These are phyloP conservation scores for Smithsoniella earleae DNA, from an alignment of 163 green algal genomes.

Conservation along the genomic window DNA sequence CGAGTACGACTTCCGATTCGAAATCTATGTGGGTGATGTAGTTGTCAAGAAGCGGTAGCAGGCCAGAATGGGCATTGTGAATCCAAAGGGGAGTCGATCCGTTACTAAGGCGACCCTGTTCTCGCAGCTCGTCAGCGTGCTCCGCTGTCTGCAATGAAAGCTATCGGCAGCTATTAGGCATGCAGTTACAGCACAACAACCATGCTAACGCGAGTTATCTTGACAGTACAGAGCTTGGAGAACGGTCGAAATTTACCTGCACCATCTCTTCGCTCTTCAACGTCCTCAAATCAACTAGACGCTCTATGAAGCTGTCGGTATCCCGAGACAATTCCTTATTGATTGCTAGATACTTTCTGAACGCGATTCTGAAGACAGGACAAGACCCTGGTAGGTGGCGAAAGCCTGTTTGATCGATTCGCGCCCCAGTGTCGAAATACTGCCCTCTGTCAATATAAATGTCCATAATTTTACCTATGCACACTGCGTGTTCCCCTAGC, in stretches of 20 bases:
- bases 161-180: no score
- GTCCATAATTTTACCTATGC: constrained; percentile 1
- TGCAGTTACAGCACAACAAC: no score
- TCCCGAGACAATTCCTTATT: background rate
- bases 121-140: constrained; percentile 1
- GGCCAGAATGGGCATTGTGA: background rate
- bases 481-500: background rate
- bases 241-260: no score
- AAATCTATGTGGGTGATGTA: constrained; percentile 10
- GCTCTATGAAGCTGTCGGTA: background rate
- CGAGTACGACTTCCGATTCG: background rate
- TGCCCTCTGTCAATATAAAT: background rate
- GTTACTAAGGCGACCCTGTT: constrained; percentile 6
- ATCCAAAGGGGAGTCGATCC: constrained; percentile 22
- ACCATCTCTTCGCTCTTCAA: background rate
- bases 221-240: no score
- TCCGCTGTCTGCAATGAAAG: constrained; percentile 5
- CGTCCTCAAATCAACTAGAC: background rate
- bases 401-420: background rate
- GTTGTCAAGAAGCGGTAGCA: background rate
- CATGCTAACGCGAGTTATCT: no score
- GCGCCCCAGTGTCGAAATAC: background rate
- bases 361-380: constrained; percentile 1
- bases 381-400: background rate
- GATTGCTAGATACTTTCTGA: background rate